These are phyloP conservation scores for Aspergillus quadrilineatus DNA, from an alignment of 2,329 filamentous ascomycete species.

Conservation along the genomic window DNA sequence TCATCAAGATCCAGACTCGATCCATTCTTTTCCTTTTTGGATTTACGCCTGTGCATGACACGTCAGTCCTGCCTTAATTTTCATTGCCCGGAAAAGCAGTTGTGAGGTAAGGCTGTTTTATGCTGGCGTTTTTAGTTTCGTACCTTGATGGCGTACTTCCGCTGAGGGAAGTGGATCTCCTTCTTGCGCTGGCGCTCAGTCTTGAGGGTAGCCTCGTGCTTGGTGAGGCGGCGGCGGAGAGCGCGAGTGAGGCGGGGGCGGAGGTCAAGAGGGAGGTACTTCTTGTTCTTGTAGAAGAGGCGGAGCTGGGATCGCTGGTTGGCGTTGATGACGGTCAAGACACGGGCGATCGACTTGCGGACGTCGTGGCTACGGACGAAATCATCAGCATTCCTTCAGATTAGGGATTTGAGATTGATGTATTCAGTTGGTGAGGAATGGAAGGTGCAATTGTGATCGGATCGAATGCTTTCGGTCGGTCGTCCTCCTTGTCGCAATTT, in stretches of 20 bases:
- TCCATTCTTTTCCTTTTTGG: constrained; percentile 15
- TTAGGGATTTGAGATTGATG: background rate
- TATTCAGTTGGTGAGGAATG: constrained; percentile 1
- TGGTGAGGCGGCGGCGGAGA: constrained; percentile 91
- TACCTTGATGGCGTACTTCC: constrained; percentile 99
- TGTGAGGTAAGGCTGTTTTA: background rate
- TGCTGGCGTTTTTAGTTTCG: constrained; percentile 21
- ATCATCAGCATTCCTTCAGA: constrained; percentile 26
- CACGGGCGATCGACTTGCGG: constrained; percentile 98
- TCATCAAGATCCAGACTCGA: constrained; percentile 36
- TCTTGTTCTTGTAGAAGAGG: constrained; percentile 99
- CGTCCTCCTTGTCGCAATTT: background rate
- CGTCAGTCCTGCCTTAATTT: no score
- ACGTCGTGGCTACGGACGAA: constrained; percentile 76
- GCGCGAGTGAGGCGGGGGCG: constrained; percentile 97
- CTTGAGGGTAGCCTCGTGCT: constrained; percentile 79
- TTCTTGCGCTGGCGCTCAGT: constrained; percentile 98
- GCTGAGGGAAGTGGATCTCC: constrained; percentile 91
- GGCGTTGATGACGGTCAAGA: constrained; percentile 99
- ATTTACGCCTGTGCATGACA: constrained; percentile 32
- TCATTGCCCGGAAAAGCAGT: background rate
- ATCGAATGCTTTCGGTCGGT: constrained; percentile 10
- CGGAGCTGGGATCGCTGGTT: constrained; percentile 98
- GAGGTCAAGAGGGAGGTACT: constrained; percentile 98
- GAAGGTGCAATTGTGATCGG: constrained; percentile 3